These are phyloP conservation scores for Botryotinia convoluta DNA, from an alignment of 2,329 filamentous ascomycete genomes.

Conservation along the genomic window DNA sequence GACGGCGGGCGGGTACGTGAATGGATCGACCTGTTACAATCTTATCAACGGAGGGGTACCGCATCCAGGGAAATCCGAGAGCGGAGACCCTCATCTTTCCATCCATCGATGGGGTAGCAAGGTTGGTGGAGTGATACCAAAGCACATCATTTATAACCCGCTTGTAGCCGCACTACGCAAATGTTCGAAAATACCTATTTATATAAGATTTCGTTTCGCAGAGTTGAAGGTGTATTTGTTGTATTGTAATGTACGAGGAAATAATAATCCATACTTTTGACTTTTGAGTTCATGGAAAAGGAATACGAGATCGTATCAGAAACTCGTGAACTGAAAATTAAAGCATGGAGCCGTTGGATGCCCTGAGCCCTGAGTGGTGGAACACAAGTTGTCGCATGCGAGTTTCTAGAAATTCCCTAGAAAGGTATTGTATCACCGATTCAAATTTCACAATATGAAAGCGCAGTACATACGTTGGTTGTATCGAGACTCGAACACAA, in stretches of 20 bases:
- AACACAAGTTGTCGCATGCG: not conserved
- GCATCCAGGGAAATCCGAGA: not conserved
- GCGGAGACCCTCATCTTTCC: not conserved
- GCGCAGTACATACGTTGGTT: too few species aligned
- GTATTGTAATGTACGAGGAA: not conserved
- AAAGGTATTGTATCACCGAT: not conserved
- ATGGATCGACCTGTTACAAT: not conserved
- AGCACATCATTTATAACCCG: not conserved
- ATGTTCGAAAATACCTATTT: not conserved
- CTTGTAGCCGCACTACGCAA: not conserved
- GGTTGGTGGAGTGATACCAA: not conserved
- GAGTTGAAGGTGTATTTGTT: not conserved
- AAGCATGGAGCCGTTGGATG: not conserved
- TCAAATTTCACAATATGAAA: not conserved
- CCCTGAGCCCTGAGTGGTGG: not conserved
- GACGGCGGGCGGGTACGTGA: constrained; percentile 3
- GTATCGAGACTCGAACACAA: not conserved
- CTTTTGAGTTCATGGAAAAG: not conserved
- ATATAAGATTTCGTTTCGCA: not conserved
- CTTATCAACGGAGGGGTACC: not conserved
- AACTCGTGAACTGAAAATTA: not conserved
- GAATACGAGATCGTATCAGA: constrained; percentile 3
- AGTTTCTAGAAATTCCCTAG: not conserved
- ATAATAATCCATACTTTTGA: not conserved
- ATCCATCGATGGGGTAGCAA: not conserved